phyloP scores from a whole-genome alignment of 257 asterid genomes.

The Plantago elongata region DNA sequence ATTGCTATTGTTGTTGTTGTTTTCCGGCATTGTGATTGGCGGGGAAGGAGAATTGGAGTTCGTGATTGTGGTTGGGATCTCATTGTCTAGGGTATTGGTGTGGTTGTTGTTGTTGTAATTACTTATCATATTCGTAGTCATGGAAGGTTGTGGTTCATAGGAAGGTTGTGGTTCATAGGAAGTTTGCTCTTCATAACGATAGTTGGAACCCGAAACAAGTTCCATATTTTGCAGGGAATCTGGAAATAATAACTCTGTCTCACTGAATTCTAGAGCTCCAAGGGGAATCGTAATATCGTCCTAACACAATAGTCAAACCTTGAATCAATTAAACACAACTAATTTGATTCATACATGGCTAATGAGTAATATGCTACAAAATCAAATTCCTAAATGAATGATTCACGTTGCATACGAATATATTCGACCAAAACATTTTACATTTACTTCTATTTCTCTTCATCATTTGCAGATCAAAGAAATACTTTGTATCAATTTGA shows the following conservation, averaged over 20 bases:
- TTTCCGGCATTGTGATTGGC: slow-evolving; percentile 15
- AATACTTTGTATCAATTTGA: too few species aligned
- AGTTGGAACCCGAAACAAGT: slow-evolving; percentile 70
- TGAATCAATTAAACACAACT: neutral
- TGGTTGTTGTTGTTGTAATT: slow-evolving; percentile 21
- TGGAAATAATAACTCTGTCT: slow-evolving; percentile 59
- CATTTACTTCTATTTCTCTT: too few species aligned
- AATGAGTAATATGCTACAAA: too few species aligned
- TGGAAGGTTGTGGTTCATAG: slow-evolving; percentile 33
- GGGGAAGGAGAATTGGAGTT: slow-evolving; percentile 16
- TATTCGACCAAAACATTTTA: too few species aligned
- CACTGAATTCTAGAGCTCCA: slow-evolving; percentile 68
- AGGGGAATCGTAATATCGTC: slow-evolving; percentile 75
- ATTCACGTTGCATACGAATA: too few species aligned
- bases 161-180: too few species aligned
- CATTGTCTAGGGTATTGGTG: too few species aligned
- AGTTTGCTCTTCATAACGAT: slow-evolving; percentile 62
- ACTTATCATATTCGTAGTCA: slow-evolving; percentile 33
- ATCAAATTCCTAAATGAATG: too few species aligned
- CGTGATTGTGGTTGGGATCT: slow-evolving; percentile 16
- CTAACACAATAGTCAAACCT: slow-evolving; percentile 28
- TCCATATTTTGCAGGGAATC: slow-evolving; percentile 66
- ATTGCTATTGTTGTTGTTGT: neutral
- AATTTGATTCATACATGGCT: too few species aligned
- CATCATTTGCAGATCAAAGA: too few species aligned